Percentiles rank a stretch among this genome's conserved stretches.
phyloP scores from a whole-genome alignment of 2,329 filamentous ascomycete genomes.

The Penicillium sp. region DNA sequence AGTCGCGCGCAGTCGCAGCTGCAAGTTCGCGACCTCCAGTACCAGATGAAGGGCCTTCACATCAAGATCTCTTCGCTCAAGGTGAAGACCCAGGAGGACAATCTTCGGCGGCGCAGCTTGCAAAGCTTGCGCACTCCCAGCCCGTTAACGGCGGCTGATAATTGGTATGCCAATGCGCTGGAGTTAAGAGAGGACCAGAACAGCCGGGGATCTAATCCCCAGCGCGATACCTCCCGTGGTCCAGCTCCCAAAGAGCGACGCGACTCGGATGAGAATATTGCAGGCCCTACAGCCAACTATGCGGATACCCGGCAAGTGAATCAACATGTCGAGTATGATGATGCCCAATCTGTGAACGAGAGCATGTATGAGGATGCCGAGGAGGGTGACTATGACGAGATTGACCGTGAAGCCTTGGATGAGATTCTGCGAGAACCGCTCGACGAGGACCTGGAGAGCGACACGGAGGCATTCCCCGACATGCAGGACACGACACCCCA shows the following conservation, averaged over 20 bases:
- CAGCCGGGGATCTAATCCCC: conserved; percentile 38
- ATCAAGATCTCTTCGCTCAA: conserved; percentile 80
- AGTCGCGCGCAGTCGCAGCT: conserved; percentile 71
- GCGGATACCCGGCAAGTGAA: conserved; percentile 10
- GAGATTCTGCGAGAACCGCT: conserved; percentile 53
- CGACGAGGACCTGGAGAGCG: conserved; percentile 41
- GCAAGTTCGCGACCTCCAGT: conserved; percentile 72
- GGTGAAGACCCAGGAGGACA: conserved; percentile 77
- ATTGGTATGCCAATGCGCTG: conserved; percentile 51
- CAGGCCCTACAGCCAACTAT: conserved; percentile 2
- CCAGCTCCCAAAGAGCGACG: conserved; percentile 8
- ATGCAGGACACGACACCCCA: conserved; percentile 66
- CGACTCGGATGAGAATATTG: conserved; percentile 3
- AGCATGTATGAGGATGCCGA: conserved; percentile 49
- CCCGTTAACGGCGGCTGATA: conserved; percentile 74
- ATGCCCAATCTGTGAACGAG: conserved; percentile 31
- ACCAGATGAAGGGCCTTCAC: conserved; percentile 83
- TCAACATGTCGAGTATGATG: conserved; percentile 25
- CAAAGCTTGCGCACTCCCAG: conserved; percentile 75
- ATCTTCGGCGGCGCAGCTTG: conserved; percentile 72
- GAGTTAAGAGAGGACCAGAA: conserved; percentile 38
- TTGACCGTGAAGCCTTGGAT: conserved; percentile 64
- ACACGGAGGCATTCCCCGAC: conserved; percentile 11
- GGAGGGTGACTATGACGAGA: conserved; percentile 48
- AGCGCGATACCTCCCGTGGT: conserved; percentile 25